Evolutionary conservation across 805 yeast genomes (phyloP).

Genomic region (Wickerhamomyces alni): DNA sequence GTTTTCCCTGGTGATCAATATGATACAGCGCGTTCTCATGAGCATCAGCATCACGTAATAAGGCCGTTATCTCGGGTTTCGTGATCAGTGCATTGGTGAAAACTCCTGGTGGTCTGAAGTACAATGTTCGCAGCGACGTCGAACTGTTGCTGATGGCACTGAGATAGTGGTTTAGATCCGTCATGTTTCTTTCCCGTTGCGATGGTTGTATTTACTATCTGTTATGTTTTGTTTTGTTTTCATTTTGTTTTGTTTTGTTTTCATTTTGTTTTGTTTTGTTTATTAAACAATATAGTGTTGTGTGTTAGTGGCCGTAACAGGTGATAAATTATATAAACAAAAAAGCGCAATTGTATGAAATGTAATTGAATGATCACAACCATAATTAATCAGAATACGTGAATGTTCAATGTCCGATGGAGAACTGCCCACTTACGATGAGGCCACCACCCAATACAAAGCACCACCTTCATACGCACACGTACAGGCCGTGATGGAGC

Average conservation of each 20-base stretch:
- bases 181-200: constrained; percentile 6
- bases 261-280: too few relatives aligned
- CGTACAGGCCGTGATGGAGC: not conserved
- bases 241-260: too few relatives aligned
- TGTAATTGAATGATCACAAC: not conserved
- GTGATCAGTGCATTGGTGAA: constrained; percentile 58
- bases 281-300: too few relatives aligned
- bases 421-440: constrained; percentile 9
- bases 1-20: constrained; percentile 30
- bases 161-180: constrained; percentile 8
- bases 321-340: too few relatives aligned
- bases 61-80: constrained; percentile 44
- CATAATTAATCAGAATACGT: not conserved
- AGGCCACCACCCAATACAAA: constrained; percentile 4
- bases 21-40: constrained; percentile 47
- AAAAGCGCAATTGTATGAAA: not conserved
- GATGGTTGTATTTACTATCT: too few relatives aligned
- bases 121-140: constrained; percentile 23
- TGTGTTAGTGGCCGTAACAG: too few relatives aligned
- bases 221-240: not conserved
- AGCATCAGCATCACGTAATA: constrained; percentile 54
- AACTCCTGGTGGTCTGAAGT: constrained; percentile 53
- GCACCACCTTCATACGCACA: constrained; percentile 2
- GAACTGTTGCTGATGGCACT: constrained; percentile 12
- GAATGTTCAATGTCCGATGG: not conserved